These are phyloP conservation scores for Grammothele lineata DNA, from an alignment of 768 basidiomycete genomes.

Conservation along the genomic window DNA sequence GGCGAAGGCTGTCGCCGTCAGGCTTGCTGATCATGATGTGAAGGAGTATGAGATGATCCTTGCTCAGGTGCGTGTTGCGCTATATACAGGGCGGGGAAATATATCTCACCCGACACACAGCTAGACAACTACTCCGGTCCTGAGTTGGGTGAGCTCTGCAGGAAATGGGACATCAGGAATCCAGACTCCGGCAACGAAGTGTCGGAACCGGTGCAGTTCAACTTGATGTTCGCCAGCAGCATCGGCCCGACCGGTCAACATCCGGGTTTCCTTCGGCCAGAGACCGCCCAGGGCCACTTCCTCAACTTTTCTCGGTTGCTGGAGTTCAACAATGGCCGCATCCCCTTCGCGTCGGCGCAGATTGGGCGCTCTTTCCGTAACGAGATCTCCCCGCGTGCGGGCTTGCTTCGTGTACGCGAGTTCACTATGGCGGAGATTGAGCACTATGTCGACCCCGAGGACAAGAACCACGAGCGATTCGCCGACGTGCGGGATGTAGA, in stretches of 20 bases:
- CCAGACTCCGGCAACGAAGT: constrained; percentile 93
- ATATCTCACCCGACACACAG: constrained; percentile 43
- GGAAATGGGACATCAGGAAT: constrained; percentile 74
- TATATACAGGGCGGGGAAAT: neutral
- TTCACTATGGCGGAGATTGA: constrained; percentile 99
- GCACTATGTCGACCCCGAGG: constrained; percentile 93
- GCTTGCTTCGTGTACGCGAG: constrained; percentile 93
- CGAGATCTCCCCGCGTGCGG: constrained; percentile 96
- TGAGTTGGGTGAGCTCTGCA: constrained; percentile 84
- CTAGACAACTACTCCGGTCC: constrained; percentile 92
- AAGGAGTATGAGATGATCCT: constrained; percentile 77
- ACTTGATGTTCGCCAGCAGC: constrained; percentile 97
- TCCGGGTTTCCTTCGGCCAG: constrained; percentile 94
- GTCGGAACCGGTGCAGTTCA: constrained; percentile 91
- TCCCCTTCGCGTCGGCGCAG: constrained; percentile 97
- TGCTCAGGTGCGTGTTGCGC: constrained; percentile 64
- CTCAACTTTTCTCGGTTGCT: constrained; percentile 96
- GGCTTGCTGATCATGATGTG: constrained; percentile 69
- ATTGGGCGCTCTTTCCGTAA: constrained; percentile 96
- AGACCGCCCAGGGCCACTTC: constrained; percentile 98
- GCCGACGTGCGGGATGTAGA: constrained; percentile 70
- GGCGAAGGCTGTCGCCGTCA: constrained; percentile 64
- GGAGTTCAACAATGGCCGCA: constrained; percentile 95
- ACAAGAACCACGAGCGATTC: constrained; percentile 89
- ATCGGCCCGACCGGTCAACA: constrained; percentile 98